These are phyloP conservation scores for Neocatenulostroma microsporum DNA, from an alignment of 2,329 filamentous ascomycete genomes.

Conservation along the genomic window DNA sequence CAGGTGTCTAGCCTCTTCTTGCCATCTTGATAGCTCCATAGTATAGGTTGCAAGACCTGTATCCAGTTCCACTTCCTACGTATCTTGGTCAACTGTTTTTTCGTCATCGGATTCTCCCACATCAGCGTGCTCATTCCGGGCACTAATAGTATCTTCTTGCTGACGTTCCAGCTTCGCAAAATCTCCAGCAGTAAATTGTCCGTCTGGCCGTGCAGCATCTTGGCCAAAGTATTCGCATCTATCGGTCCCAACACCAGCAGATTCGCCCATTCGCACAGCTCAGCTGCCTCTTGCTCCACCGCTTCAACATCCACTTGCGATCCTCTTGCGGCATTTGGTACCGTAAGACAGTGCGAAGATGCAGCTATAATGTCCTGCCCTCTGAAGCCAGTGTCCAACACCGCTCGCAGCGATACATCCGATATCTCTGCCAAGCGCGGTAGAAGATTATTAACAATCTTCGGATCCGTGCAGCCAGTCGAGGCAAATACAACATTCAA, in stretches of 20 bases:
- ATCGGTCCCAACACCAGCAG: slow-evolving; percentile 76
- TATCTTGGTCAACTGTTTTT: slow-evolving; percentile 78
- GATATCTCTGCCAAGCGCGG: slow-evolving; percentile 25
- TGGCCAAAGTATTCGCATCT: slow-evolving; percentile 73
- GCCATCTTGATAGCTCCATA: slow-evolving; percentile 66
- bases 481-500: slow-evolving; percentile 31
- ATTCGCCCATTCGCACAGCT: slow-evolving; percentile 81
- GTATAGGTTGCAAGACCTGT: slow-evolving; percentile 66
- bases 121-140: slow-evolving; percentile 83
- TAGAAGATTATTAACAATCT: slow-evolving; percentile 25
- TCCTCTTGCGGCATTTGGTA: slow-evolving; percentile 22
- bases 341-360: slow-evolving; percentile 24
- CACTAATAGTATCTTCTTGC: slow-evolving; percentile 75
- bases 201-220: slow-evolving; percentile 78
- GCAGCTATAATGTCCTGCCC: slow-evolving; percentile 28
- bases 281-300: slow-evolving; percentile 43
- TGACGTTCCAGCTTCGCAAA: slow-evolving; percentile 75
- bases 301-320: slow-evolving; percentile 18
- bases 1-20: slow-evolving; percentile 45
- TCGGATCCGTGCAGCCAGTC: slow-evolving; percentile 25
- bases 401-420: slow-evolving; percentile 28
- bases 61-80: slow-evolving; percentile 82
- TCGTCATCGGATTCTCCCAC: slow-evolving; percentile 86
- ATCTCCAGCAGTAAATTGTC: slow-evolving; percentile 75
- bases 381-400: slow-evolving; percentile 27